Evolutionary conservation across 352 stramenopile species (phyloP).

Genomic region (Chloridella minuta): DNA sequence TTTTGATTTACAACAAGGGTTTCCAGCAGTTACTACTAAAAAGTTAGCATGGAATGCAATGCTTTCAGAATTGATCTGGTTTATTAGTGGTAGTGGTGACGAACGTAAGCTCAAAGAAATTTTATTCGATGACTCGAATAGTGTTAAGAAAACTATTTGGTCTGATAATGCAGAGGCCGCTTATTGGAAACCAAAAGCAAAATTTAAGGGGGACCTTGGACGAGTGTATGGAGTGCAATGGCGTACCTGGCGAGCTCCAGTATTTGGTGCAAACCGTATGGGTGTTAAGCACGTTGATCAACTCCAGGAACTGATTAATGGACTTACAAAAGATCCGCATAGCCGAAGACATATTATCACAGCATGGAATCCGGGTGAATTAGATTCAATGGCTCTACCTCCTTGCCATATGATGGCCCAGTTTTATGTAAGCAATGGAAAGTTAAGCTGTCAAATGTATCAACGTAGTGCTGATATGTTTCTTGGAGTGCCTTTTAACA

Average conservation of each 20-base stretch:
- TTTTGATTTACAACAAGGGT: conserved; percentile 62
- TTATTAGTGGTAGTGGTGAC: conserved; percentile 25
- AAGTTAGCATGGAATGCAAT: conserved; percentile 93
- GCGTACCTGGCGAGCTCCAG: conserved; percentile 90
- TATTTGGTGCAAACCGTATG: conserved; percentile 88
- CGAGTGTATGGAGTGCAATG: conserved; percentile 70
- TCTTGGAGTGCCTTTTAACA: conserved; percentile 98
- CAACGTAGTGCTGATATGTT: conserved; percentile 96
- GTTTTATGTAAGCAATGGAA: conserved; percentile 50
- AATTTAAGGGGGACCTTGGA: conserved; percentile 96
- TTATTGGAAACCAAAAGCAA: conserved; percentile 56
- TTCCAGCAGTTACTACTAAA: conserved; percentile 96
- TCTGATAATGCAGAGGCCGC: too few relatives aligned
- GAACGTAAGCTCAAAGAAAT: conserved; percentile 20
- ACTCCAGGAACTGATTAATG: conserved; percentile 62
- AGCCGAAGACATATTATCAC: conserved; percentile 86
- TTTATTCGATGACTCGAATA: conserved; percentile 13
- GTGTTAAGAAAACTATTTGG: too few relatives aligned
- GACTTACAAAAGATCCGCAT: conserved; percentile 75
- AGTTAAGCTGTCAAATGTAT: conserved; percentile 73
- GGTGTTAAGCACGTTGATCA: conserved; percentile 89
- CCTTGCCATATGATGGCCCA: conserved; percentile 99
- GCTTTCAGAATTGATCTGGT: conserved; percentile 95
- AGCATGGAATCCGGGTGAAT: conserved; percentile 26
- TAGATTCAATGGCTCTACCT: conserved; percentile 85